A percentile compares a stretch with the other conserved stretches of the same genome.
Conservation (phyloP, 129 eudicot genomes). For the Pseudognaphalium luteoalbum region DNA sequence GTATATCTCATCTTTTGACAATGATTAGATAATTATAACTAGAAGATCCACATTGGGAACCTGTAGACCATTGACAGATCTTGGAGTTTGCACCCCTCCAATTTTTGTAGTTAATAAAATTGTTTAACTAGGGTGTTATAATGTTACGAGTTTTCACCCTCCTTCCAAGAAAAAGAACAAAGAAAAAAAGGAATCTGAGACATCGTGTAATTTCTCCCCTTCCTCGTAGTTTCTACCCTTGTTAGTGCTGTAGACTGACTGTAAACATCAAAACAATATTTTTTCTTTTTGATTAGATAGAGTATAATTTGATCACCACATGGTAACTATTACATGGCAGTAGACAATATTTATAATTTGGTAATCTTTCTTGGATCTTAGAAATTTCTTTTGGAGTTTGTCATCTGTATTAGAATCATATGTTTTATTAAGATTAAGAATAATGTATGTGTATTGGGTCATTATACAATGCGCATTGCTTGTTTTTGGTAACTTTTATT, state of each 20-base stretch:
- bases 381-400: constrained; percentile 3
- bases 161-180: no score
- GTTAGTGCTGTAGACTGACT: constrained; percentile 4
- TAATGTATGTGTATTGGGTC: background rate
- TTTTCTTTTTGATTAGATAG: background rate
- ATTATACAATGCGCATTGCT: background rate
- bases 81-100: no score
- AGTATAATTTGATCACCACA: background rate
- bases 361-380: background rate
- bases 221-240: background rate
- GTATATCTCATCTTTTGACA: no score
- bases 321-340: background rate
- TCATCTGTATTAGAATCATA: background rate
- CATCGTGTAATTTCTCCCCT: background rate
- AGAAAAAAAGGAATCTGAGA: no score
- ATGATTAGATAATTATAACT: no score
- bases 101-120: no score
- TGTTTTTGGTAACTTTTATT: background rate
- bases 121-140: no score
- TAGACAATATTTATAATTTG: constrained; percentile 5
- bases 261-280: background rate
- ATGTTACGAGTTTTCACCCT: no score
- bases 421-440: background rate
- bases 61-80: no score
- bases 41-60: no score